These are phyloP conservation scores for Coemansia sp. DNA, from an alignment of 192 early-diverging fungal genomes.

Conservation along the genomic window DNA sequence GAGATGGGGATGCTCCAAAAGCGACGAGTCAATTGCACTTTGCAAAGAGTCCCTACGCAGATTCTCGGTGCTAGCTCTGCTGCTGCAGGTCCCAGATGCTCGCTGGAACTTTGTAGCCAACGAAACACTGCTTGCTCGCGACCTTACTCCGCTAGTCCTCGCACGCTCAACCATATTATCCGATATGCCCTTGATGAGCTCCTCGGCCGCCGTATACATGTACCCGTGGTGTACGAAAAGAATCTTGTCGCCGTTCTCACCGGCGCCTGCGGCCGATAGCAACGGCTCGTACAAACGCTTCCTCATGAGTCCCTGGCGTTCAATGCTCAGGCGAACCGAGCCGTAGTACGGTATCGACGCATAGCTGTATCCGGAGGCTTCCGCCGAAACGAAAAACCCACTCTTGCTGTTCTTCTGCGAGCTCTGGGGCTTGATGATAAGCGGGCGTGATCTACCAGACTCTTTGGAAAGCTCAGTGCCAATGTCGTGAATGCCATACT, in stretches of 20 bases:
- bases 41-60: slow-evolving; percentile 4
- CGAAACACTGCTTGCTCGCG: slow-evolving; percentile 49
- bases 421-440: slow-evolving; percentile 31
- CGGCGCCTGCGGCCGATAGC: slow-evolving; percentile 12
- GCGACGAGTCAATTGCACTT: slow-evolving; percentile 25
- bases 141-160: slow-evolving; percentile 44
- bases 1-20: slow-evolving; percentile 40
- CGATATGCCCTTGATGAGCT: slow-evolving; percentile 26
- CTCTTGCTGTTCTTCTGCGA: slow-evolving; percentile 4
- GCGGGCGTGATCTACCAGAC: slow-evolving; percentile 8
- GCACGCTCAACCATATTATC: slow-evolving; percentile 41
- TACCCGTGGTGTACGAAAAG: slow-evolving; percentile 45
- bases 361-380: slow-evolving; percentile 21
- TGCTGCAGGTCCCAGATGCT: slow-evolving; percentile 12
- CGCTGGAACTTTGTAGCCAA: slow-evolving; percentile 40
- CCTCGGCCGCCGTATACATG: slow-evolving; percentile 41
- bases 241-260: slow-evolving; percentile 26
- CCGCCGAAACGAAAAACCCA: slow-evolving; percentile 13
- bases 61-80: slow-evolving; percentile 7
- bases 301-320: slow-evolving; percentile 27
- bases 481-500: slow-evolving; percentile 55
- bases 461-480: slow-evolving; percentile 33
- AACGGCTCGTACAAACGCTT: slow-evolving; percentile 22
- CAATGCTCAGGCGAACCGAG: slow-evolving; percentile 57
- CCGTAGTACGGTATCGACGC: slow-evolving; percentile 63